Base-by-base conservation (phyloP, 768 basidiomycete genomes). In the Tricholoma furcatifolium region DNA sequence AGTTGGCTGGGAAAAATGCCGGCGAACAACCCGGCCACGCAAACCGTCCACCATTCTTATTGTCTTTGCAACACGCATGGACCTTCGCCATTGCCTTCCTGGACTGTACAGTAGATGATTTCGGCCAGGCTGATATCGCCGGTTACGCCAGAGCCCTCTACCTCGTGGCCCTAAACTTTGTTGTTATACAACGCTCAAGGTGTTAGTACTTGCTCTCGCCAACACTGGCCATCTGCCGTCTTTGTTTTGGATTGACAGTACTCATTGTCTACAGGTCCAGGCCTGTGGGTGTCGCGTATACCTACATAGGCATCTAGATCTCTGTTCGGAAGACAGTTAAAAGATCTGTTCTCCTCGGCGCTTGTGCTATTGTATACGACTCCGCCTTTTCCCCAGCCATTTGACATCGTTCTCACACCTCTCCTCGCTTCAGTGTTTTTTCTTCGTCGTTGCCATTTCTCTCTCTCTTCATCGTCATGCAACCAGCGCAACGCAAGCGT, bases 91-190 rank as follows among this genome's bases (percentile, higher is more conserved):
- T 57, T 48, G 51, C 57, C 58, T 64, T 62, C 63, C 66, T 65
- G 62, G 62, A 72, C 70, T 71, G 70, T 51, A 67, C 63, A 53
- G 27, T 58, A 56, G 59, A 59, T 57, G 62, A 63, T 64, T 62
- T 59, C 60, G 67, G 59, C 31, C 51, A 58, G 50, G 39, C 52
- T 58, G 59, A 60, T 61, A 64, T 62, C 53, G 55, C 65, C 63
- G 60, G 62, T 65, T 64, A 65, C 58, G 55, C 60, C 54, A 51
- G 53, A 55, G 45, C 32, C 54, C 59, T 54, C 55, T 56, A 62
- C 70, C 71, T 71, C 71, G 65, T 73, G 72, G 65, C 55, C 52
- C 52, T 59, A 65, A 72, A 70, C 68, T 70, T 54, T 61, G 69
- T 65, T 62, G 65, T 65, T 60, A 59, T 47, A 42, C 48, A 42